Evolutionary conservation across 345 rosid genomes (phyloP), one percentile per base, ranked within the genome.

Genomic region (Hibiscus mutabilis): DNA sequence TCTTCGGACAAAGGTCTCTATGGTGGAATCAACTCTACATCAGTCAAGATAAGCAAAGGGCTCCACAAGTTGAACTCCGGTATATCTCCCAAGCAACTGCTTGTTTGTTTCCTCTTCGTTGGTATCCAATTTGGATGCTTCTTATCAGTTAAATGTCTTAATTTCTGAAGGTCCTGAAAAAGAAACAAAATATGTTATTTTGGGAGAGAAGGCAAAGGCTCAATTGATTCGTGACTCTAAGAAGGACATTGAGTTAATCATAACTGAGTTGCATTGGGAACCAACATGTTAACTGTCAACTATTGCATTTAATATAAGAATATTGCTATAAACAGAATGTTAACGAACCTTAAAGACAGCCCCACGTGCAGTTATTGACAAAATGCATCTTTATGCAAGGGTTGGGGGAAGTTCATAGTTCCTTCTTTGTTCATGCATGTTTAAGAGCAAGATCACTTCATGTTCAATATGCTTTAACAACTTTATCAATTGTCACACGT

Each of bases 1-100:
- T 90, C 99, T 57, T 86, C 98, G 0, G 98, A 95, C 86, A 95
- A 95, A 83, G 99, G 99, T 83, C 94, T 95, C 2, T 95, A 98
- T 76, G 99, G 99, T 82, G 99, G 98, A 66, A 95, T 95, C 61
- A 92, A 95, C 87, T 89, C 98, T 59, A 95, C 96, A 21, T 77
- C 89, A 22, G 98, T 92, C 62, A 95, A 86, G 83, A 79, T 79
- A 70, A 87, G 98, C 96, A 92, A 77, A 83, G 91, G 84, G 67
- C 37, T 95, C 40, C 65, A 78, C 86, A 89, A 84, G 78, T 14
- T 95, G 85, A 82, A 59, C 74, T 76, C 97, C 69, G 98, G 99
- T 95, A 85, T 52, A 60, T 74, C 70, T 73, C 77, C 8, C 55
- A 49, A 60, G 4, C 69, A 24, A 46, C 59, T 46, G 21, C 56